phyloP scores from a whole-genome alignment of 441 rosid species.

The Jatropha podagrica region DNA sequence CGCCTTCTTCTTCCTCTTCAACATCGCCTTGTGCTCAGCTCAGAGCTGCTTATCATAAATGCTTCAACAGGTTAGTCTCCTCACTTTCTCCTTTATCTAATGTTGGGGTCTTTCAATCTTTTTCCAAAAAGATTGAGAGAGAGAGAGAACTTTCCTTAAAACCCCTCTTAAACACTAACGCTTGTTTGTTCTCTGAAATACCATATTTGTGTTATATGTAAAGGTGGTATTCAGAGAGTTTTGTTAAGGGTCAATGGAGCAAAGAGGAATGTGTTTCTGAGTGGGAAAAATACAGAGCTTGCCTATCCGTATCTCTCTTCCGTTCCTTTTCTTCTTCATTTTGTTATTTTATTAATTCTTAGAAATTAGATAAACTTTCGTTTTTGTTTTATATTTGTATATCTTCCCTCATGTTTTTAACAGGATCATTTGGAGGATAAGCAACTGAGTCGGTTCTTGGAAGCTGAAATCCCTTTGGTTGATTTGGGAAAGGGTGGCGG shows the following conservation, averaged over 20 bases:
- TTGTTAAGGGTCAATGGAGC: slow-evolving; percentile 77
- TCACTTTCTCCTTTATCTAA: background rate
- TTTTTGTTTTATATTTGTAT: background rate
- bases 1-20: slow-evolving; percentile 50
- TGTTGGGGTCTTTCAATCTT: too few species aligned
- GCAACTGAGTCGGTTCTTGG: slow-evolving; percentile 66
- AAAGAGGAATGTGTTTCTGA: slow-evolving; percentile 68
- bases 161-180: slow-evolving; percentile 17
- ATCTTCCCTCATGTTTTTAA: slow-evolving; percentile 3
- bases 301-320: slow-evolving; percentile 56
- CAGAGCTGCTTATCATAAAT: slow-evolving; percentile 67
- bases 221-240: slow-evolving; percentile 90
- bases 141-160: background rate
- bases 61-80: slow-evolving; percentile 67
- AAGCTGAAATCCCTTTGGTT: slow-evolving; percentile 45
- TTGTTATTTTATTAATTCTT: background rate
- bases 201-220: background rate
- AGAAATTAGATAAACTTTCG: background rate
- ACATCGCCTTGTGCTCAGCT: slow-evolving; percentile 75
- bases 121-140: too few species aligned
- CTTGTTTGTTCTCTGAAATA: background rate
- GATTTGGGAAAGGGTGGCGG: slow-evolving; percentile 34
- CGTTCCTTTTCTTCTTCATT: background rate
- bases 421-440: slow-evolving; percentile 83
- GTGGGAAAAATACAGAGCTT: slow-evolving; percentile 75